phyloP scores from a whole-genome alignment of 306 rosid species.

The Cajanus cajan region DNA sequence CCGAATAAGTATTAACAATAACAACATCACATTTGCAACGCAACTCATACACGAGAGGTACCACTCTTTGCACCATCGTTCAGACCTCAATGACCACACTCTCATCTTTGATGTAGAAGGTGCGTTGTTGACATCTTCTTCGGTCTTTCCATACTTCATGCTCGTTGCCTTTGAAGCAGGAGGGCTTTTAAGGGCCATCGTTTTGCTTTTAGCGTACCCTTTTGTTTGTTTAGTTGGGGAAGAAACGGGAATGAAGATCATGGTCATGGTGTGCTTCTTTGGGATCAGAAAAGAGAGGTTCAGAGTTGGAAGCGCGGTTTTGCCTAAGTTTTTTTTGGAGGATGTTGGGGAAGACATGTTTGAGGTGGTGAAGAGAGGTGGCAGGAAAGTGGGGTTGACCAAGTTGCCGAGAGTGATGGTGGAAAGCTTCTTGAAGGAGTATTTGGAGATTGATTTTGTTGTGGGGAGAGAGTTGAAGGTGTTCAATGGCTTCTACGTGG shows the following conservation, averaged over 20 bases:
- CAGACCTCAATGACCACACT: slow-evolving; percentile 38
- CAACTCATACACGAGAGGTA: slow-evolving; percentile 32
- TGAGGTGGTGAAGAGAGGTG: slow-evolving; percentile 44
- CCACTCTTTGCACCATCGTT: slow-evolving; percentile 34
- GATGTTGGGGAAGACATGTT: slow-evolving; percentile 63
- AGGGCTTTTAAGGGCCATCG: slow-evolving; percentile 47
- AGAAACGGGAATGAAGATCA: slow-evolving; percentile 50
- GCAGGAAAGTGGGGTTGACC: slow-evolving; percentile 52
- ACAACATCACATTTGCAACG: slow-evolving; percentile 24
- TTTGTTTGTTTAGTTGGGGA: slow-evolving; percentile 43
- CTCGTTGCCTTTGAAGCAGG: slow-evolving; percentile 85
- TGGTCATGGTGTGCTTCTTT: slow-evolving; percentile 71
- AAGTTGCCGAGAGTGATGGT: slow-evolving; percentile 65
- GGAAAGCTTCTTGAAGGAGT: slow-evolving; percentile 66
- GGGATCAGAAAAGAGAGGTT: slow-evolving; percentile 61
- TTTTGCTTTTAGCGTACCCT: slow-evolving; percentile 54
- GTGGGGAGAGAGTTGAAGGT: slow-evolving; percentile 63
- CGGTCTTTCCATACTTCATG: slow-evolving; percentile 64
- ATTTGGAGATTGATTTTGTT: slow-evolving; percentile 59
- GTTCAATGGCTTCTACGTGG: slow-evolving; percentile 61
- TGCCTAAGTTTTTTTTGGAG: slow-evolving; percentile 68
- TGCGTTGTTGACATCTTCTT: slow-evolving; percentile 51
- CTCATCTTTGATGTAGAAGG: slow-evolving; percentile 59
- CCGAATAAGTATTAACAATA: slow-evolving; percentile 32
- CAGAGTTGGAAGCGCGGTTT: slow-evolving; percentile 54